A percentile compares a stretch with the other conserved stretches of the same genome.
These are phyloP conservation scores for Euphorbia celastroides DNA, from an alignment of 441 rosid genomes.

Conservation along the genomic window DNA sequence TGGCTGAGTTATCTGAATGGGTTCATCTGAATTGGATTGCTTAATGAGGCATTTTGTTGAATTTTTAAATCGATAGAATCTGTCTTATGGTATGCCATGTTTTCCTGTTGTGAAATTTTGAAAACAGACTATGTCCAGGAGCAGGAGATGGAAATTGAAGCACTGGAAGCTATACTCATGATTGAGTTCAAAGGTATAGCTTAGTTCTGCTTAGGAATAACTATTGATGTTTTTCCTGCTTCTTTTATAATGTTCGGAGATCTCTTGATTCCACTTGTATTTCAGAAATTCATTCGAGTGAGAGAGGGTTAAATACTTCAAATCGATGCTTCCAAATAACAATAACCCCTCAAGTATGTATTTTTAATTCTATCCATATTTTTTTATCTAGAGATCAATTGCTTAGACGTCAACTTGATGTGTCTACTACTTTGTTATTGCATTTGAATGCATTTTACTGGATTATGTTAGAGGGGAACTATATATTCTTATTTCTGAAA, in stretches of 20 bases:
- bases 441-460: not conserved
- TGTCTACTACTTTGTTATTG: not conserved
- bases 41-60: not conserved
- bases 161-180: conserved; percentile 91
- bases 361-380: not conserved
- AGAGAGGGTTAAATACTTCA: conserved; percentile 87
- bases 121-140: conserved; percentile 67
- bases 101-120: conserved; percentile 8
- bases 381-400: not conserved
- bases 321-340: conserved; percentile 73
- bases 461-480: not conserved
- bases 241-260: not conserved
- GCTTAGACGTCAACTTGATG: not conserved
- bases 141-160: conserved; percentile 97
- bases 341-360: conserved; percentile 61
- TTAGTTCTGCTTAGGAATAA: not conserved
- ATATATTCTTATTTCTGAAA: not conserved
- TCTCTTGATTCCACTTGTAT: conserved; percentile 12
- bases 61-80: not conserved
- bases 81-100: not conserved
- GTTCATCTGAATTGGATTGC: not conserved
- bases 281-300: conserved; percentile 81
- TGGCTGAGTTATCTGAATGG: not conserved
- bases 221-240: conserved; percentile 14
- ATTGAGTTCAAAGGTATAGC: conserved; percentile 80